These are phyloP conservation scores for Fomitopsis pinicola DNA, from an alignment of 1,284 basidiomycete genomes.

Conservation along the genomic window DNA sequence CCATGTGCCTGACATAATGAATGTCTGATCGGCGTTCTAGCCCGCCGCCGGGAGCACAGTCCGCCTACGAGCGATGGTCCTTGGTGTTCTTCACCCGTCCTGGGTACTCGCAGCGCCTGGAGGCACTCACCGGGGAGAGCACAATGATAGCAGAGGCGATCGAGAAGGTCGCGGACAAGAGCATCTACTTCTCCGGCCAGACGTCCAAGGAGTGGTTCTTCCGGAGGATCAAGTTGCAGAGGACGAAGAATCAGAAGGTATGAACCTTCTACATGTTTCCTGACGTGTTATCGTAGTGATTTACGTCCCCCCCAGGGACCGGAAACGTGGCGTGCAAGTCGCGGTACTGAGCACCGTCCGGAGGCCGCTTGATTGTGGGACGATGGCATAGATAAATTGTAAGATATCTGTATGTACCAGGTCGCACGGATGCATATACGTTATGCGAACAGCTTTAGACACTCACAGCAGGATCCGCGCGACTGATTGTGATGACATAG, in stretches of 20 bases:
- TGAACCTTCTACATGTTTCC: neutral
- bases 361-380: neutral
- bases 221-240: constrained; percentile 24
- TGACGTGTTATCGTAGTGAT: neutral
- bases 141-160: constrained; percentile 25
- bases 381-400: neutral
- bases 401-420: neutral
- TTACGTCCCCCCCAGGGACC: constrained; percentile 16
- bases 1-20: neutral
- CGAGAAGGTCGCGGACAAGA: constrained; percentile 11
- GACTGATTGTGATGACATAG: no score
- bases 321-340: constrained; percentile 25
- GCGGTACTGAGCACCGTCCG: constrained; percentile 24
- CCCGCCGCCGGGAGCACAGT: constrained; percentile 29
- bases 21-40: constrained; percentile 9
- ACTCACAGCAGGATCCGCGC: no score
- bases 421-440: neutral
- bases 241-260: constrained; percentile 21
- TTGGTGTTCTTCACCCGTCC: constrained; percentile 38
- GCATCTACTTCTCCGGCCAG: constrained; percentile 19
- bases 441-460: neutral
- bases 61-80: constrained; percentile 29
- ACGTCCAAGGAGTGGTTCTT: constrained; percentile 29
- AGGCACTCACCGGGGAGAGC: constrained; percentile 23
- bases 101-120: constrained; percentile 23